A percentile compares a stretch with the other conserved stretches of the same genome.
Evolutionary conservation across 164 flowering plant species (phyloP).

Genomic region (Liriodendron chinense): DNA sequence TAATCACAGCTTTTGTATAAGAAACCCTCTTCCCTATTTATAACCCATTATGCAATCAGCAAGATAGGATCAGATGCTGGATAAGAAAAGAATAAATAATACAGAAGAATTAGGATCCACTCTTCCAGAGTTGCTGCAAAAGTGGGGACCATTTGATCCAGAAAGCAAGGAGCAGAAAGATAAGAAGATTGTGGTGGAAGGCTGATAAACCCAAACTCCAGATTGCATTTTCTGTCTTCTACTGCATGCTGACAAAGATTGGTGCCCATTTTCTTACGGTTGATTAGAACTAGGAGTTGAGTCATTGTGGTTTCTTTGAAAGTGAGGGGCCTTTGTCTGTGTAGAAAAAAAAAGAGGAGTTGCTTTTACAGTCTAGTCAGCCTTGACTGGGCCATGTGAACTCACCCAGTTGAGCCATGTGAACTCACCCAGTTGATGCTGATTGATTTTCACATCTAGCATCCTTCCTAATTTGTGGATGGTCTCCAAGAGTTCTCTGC

Average conservation of each 20-base stretch:
- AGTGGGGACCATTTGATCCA: not conserved
- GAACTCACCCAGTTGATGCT: not conserved
- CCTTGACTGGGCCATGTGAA: not conserved
- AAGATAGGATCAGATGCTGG: not conserved
- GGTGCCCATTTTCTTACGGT: not conserved
- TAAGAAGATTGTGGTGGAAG: not conserved
- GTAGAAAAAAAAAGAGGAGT: not conserved
- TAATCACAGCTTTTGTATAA: not conserved
- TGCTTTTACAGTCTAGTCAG: not conserved
- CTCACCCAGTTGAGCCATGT: not conserved
- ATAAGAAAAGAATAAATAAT: not conserved
- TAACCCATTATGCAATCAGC: not conserved
- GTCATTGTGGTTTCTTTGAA: not conserved
- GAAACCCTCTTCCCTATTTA: not conserved
- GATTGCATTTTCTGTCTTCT: not conserved
- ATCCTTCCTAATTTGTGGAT: not conserved
- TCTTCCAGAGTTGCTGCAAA: not conserved
- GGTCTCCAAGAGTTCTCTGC: not conserved
- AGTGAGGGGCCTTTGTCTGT: not conserved
- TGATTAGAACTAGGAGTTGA: not conserved
- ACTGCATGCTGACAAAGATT: not conserved
- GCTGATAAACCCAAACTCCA: not conserved
- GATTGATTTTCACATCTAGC: not conserved
- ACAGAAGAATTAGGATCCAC: not conserved
- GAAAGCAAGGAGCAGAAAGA: not conserved